Evolutionary conservation across 345 rosid species (phyloP), one percentile per base, ranked within the genome.

Genomic region (Hirschfeldia incana): DNA sequence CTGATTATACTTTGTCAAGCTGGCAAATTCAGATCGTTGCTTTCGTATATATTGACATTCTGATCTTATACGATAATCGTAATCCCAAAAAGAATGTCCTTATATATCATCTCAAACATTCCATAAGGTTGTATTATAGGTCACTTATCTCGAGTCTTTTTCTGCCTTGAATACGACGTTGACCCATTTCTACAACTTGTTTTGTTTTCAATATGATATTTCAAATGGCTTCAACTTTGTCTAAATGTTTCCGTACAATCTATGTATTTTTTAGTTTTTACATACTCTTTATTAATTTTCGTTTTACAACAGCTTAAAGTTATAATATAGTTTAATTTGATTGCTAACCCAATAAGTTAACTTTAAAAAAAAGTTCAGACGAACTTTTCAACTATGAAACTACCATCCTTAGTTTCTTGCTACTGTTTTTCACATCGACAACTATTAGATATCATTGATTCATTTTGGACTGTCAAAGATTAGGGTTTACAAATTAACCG

Each of bases 21-120:
- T 53, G 59, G 26, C 59, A 53, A 53, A 53, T 8, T 53, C 59
- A 53, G 59, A 53, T 53, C 26, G 59, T 53, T 15, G 59, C 59
- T 53, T 53, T 53, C 26, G 17, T 68, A 68, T 42, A 46, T 37
- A 36, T 37, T 59, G 44, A 32, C 73, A 55, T 33, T n/a, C 6
- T 16, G 26, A 32, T 53, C 29, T 70, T 15, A 69, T 70, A 6
- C 49, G 32, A 70, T 53, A 13, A 68, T 49, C 27, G 1, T 27
- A 57, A 16, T 70, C 57, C 8, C 26, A 2, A 12, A 21, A 58
- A 4, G 33, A 29, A 5, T 46, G 39, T 63, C 77, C 32, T 44
- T 46, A 65, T 53, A n/a, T n/a, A n/a, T n/a, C 78, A 49, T 65
- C 70, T 74, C 53, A 64, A 74, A 74, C 78, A 74, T 74, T 74